Conservation (phyloP, 2,329 filamentous ascomycete genomes). For the Saccharata proteae region DNA sequence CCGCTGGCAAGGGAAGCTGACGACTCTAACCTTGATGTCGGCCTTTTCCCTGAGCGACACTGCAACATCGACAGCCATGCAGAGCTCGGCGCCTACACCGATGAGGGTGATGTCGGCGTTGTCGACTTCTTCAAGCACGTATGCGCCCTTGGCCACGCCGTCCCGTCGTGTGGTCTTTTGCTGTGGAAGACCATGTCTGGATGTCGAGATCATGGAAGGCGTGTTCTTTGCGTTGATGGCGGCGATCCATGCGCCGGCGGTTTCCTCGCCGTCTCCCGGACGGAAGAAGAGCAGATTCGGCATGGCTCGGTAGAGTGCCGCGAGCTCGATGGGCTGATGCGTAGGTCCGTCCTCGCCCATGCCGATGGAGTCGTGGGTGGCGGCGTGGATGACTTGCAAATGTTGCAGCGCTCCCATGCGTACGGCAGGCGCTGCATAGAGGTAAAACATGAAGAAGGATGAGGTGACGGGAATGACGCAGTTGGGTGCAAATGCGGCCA, state of each 20-base stretch:
- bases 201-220: slow-evolving; percentile 38
- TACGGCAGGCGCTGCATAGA: slow-evolving; percentile 45
- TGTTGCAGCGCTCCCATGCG: slow-evolving; percentile 48
- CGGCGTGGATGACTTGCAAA: slow-evolving; percentile 46
- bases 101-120: slow-evolving; percentile 38
- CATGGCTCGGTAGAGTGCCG: slow-evolving; percentile 48
- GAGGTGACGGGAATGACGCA: slow-evolving; percentile 47
- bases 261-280: slow-evolving; percentile 47
- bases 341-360: slow-evolving; percentile 51
- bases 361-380: slow-evolving; percentile 50
- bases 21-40: slow-evolving; percentile 32
- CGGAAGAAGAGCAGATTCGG: slow-evolving; percentile 50
- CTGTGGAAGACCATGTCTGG: slow-evolving; percentile 33
- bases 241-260: slow-evolving; percentile 40
- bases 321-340: slow-evolving; percentile 49
- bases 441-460: slow-evolving; percentile 53
- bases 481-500: slow-evolving; percentile 41
- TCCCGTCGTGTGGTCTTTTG: slow-evolving; percentile 28
- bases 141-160: slow-evolving; percentile 33
- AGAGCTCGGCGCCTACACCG: slow-evolving; percentile 39
- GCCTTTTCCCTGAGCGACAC: slow-evolving; percentile 25
- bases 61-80: slow-evolving; percentile 33
- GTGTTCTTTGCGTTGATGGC: slow-evolving; percentile 33
- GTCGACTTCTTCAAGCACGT: slow-evolving; percentile 32
- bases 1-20: slow-evolving; percentile 39